Evolutionary conservation across 2,329 filamentous ascomycete species (phyloP).

Genomic region (Penicillium occitanis): DNA sequence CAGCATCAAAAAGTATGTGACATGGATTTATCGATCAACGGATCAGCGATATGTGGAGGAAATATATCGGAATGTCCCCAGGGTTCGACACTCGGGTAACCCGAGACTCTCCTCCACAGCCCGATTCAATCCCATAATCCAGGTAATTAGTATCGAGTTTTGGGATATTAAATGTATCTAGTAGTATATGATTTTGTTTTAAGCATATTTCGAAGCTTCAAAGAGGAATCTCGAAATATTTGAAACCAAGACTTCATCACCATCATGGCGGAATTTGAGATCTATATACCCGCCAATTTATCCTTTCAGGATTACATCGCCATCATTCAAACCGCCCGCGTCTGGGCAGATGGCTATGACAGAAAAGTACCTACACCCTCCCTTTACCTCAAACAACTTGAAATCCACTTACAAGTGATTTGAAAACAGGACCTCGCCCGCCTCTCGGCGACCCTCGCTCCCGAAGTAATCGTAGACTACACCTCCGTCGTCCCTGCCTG

Average conservation of each 20-base stretch:
- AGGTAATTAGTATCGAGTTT: background rate
- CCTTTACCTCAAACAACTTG: too few relatives aligned
- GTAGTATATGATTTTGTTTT: too few relatives aligned
- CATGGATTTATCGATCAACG: background rate
- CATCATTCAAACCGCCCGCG: background rate
- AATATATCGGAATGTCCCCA: background rate
- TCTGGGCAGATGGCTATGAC: background rate
- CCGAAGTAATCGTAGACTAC: background rate
- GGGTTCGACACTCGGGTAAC: background rate
- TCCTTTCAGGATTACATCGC: background rate
- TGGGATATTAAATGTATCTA: too few relatives aligned
- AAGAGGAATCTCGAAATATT: background rate
- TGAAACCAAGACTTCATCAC: background rate
- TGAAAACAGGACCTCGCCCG: background rate
- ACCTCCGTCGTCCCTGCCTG: background rate
- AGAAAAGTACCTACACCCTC: background rate
- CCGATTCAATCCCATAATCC: background rate
- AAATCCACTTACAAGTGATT: too few relatives aligned
- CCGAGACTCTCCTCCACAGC: background rate
- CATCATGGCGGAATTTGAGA: background rate
- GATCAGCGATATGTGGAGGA: background rate
- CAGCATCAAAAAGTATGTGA: background rate
- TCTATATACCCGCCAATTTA: background rate
- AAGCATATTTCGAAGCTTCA: background rate
- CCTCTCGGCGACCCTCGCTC: background rate